These are phyloP conservation scores for Xylariaceae sp. DNA, from an alignment of 2,329 filamentous ascomycete genomes.

Conservation along the genomic window DNA sequence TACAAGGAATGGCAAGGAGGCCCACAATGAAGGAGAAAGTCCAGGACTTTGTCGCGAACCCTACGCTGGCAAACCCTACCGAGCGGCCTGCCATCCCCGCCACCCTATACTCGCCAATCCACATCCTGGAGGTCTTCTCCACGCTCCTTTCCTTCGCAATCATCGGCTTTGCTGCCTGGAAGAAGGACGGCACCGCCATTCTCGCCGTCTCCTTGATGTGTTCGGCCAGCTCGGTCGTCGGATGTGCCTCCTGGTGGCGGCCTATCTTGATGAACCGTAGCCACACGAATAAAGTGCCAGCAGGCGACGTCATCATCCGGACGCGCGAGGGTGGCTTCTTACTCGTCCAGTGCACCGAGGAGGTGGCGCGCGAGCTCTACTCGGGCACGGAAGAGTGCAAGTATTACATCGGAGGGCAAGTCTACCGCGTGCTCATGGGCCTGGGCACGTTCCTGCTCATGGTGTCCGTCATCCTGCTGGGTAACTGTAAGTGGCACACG, in stretches of 20 bases:
- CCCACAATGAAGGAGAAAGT: slow-evolving; percentile 39
- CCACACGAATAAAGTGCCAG: slow-evolving; percentile 46
- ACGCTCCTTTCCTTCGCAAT: slow-evolving; percentile 47
- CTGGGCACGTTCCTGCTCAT: slow-evolving; percentile 57
- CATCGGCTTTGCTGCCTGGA: slow-evolving; percentile 40
- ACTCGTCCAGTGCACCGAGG: slow-evolving; percentile 53
- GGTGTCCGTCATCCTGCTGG: slow-evolving; percentile 56
- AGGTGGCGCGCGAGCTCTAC: slow-evolving; percentile 60
- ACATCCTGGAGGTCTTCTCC: slow-evolving; percentile 50
- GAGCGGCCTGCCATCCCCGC: slow-evolving; percentile 47
- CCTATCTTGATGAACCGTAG: slow-evolving; percentile 51
- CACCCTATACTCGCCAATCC: slow-evolving; percentile 47
- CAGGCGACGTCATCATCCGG: slow-evolving; percentile 57
- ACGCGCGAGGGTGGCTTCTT: slow-evolving; percentile 59
- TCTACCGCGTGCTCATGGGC: slow-evolving; percentile 52
- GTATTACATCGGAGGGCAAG: slow-evolving; percentile 46
- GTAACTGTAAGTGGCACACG: slow-evolving; percentile 58
- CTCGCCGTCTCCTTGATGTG: slow-evolving; percentile 51
- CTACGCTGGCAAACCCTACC: slow-evolving; percentile 38
- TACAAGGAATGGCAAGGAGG: slow-evolving; percentile 30
- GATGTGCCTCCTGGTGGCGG: slow-evolving; percentile 55
- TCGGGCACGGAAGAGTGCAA: slow-evolving; percentile 56
- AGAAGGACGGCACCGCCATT: slow-evolving; percentile 49
- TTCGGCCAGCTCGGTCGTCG: slow-evolving; percentile 49
- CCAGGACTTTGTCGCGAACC: slow-evolving; percentile 42